Evolutionary conservation across 2,329 filamentous ascomycete species (phyloP).

Genomic region (Pseudogymnoascus sp.): DNA sequence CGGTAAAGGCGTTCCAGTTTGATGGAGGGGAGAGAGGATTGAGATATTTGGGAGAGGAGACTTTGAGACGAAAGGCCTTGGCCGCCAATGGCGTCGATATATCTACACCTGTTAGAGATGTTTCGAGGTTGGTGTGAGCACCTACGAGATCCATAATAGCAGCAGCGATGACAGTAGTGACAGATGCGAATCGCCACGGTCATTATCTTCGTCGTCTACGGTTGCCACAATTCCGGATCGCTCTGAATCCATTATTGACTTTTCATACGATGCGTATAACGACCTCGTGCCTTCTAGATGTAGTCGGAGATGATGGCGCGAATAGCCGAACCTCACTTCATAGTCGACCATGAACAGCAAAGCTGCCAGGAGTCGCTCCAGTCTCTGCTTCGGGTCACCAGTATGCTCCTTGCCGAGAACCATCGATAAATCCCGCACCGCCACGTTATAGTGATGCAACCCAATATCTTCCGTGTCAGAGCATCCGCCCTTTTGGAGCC

Average conservation of each 20-base stretch:
- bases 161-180: background rate
- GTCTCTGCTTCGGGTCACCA: constrained; percentile 9
- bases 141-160: constrained; percentile 2
- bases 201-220: background rate
- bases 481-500: background rate
- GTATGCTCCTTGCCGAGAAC: background rate
- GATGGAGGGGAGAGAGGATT: background rate
- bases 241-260: constrained; percentile 1
- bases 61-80: background rate
- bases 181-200: background rate
- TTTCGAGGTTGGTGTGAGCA: no score
- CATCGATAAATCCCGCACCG: background rate
- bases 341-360: constrained; percentile 1
- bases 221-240: background rate
- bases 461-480: background rate
- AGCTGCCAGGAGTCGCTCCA: background rate
- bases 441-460: background rate
- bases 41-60: constrained; percentile 1
- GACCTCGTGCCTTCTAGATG: background rate
- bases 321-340: background rate
- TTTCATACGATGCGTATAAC: background rate
- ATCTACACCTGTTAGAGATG: background rate
- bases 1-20: constrained; percentile 7
- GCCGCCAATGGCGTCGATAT: background rate
- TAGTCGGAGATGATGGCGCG: background rate